phyloP scores from a whole-genome alignment of 768 basidiomycete species.

The Kwoniella europaea region DNA sequence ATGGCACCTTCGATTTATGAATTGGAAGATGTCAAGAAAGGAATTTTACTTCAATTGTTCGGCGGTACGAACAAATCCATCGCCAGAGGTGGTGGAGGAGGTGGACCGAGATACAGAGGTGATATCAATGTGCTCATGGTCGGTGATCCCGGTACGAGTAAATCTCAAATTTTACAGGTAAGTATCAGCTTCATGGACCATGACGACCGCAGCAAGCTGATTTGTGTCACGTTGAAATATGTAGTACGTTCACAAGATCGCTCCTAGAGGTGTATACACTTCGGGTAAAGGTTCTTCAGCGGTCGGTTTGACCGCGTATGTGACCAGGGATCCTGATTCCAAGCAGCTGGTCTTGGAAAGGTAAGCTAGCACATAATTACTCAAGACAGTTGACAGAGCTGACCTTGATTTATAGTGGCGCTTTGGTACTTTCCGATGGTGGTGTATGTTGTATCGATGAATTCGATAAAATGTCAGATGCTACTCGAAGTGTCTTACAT shows the following conservation, averaged over 20 bases:
- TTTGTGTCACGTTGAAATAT: not conserved
- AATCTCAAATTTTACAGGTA: slow-evolving; percentile 93
- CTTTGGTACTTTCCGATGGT: slow-evolving; percentile 66
- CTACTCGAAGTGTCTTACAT: slow-evolving; percentile 62
- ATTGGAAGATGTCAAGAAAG: slow-evolving; percentile 99
- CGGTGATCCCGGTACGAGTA: slow-evolving; percentile 98
- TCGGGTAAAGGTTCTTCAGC: slow-evolving; percentile 98
- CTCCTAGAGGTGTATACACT: slow-evolving; percentile 94
- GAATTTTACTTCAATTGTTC: slow-evolving; percentile 91
- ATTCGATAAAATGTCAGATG: slow-evolving; percentile 69
- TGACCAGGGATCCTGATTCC: slow-evolving; percentile 96
- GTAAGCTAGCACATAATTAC: slow-evolving; percentile 59
- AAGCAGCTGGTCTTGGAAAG: slow-evolving; percentile 98
- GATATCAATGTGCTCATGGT: slow-evolving; percentile 98
- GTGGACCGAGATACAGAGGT: slow-evolving; percentile 93
- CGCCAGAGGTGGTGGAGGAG: slow-evolving; percentile 87
- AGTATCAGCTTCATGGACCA: slow-evolving; percentile 36
- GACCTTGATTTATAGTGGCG: slow-evolving; percentile 19
- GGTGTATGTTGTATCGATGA: slow-evolving; percentile 99
- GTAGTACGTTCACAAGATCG: slow-evolving; percentile 98
- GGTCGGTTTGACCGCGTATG: slow-evolving; percentile 97
- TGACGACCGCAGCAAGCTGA: not conserved
- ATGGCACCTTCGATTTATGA: slow-evolving; percentile 96
- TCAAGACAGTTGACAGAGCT: not conserved
- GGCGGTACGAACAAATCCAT: slow-evolving; percentile 98